Conservation (phyloP, 352 stramenopile species). For the Pythium dissimile region DNA sequence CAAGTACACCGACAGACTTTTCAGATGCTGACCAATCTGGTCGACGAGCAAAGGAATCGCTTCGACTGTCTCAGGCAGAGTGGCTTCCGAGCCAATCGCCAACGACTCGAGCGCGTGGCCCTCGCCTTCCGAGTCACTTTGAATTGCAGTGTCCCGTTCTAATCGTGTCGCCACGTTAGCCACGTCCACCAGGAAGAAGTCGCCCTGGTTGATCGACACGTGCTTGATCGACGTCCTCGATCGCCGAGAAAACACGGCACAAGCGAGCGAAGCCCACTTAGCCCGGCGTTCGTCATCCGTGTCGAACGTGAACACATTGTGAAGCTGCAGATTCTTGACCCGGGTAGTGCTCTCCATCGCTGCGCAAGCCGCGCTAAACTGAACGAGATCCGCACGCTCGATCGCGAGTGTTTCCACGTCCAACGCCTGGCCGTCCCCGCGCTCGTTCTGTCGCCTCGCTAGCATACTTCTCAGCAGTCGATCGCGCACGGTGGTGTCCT, state of each 20-base stretch:
- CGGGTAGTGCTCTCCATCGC: neutral
- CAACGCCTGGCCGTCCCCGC: neutral
- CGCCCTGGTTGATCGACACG: slow-evolving; percentile 4
- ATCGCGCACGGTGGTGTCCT: neutral
- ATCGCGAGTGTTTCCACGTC: slow-evolving; percentile 3
- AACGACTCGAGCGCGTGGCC: slow-evolving; percentile 4
- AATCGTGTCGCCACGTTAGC: neutral
- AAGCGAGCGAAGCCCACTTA: slow-evolving; percentile 16
- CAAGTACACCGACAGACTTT: neutral
- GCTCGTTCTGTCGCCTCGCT: neutral
- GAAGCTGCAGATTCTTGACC: slow-evolving; percentile 15
- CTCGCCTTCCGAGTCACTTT: neutral
- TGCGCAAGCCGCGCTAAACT: slow-evolving; percentile 8
- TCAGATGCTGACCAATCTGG: neutral
- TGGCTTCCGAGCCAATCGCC: neutral
- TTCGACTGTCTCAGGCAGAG: neutral
- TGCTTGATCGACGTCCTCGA: slow-evolving; percentile 17
- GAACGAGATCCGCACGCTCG: neutral
- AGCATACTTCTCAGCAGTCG: neutral
- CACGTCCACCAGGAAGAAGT: neutral
- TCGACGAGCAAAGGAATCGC: neutral
- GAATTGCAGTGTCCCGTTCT: neutral
- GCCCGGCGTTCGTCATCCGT: neutral
- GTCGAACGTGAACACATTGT: slow-evolving; percentile 13
- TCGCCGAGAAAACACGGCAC: neutral